Evolutionary conservation across 1,284 basidiomycete genomes (phyloP).

Genomic region (Rugosomyces carneus): DNA sequence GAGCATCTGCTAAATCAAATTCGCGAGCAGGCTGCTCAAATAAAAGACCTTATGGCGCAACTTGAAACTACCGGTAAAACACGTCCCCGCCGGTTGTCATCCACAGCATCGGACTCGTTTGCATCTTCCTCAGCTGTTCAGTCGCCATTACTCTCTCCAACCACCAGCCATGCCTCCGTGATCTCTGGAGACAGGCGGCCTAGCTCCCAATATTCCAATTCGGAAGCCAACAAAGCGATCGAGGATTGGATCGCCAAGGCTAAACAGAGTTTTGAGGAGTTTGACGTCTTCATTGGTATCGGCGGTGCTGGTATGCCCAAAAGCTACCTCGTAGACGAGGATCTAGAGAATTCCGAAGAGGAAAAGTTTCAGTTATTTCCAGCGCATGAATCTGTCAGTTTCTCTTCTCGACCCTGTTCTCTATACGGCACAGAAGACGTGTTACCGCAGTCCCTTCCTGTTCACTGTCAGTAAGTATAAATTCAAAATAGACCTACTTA

Average conservation of each 20-base stretch:
- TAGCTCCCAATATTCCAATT: constrained; percentile 16
- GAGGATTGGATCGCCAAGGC: constrained; percentile 72
- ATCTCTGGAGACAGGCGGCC: constrained; percentile 12
- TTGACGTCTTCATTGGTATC: constrained; percentile 57
- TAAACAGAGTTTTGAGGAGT: constrained; percentile 56
- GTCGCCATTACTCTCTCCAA: constrained; percentile 32
- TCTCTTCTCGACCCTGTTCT: constrained; percentile 70
- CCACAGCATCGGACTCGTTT: constrained; percentile 17
- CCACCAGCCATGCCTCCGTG: constrained; percentile 27
- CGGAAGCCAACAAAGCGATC: constrained; percentile 38
- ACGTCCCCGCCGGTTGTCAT: constrained; percentile 9
- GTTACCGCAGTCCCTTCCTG: constrained; percentile 69
- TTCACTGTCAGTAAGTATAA: constrained; percentile 72
- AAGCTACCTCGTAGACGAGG: constrained; percentile 41
- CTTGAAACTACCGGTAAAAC: constrained; percentile 36
- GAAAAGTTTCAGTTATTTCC: constrained; percentile 54
- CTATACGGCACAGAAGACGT: constrained; percentile 69
- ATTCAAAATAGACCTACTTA: background rate
- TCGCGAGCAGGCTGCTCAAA: constrained; percentile 62
- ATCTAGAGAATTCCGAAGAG: constrained; percentile 33
- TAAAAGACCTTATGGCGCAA: constrained; percentile 59
- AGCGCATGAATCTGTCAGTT: constrained; percentile 67
- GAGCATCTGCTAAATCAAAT: constrained; percentile 71
- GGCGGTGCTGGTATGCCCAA: constrained; percentile 48
- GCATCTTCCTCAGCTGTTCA: constrained; percentile 23